A percentile compares a stretch with the other conserved stretches of the same genome.
Evolutionary conservation across 2,329 filamentous ascomycete species (phyloP).

Genomic region (Aspergillaceae sp.): DNA sequence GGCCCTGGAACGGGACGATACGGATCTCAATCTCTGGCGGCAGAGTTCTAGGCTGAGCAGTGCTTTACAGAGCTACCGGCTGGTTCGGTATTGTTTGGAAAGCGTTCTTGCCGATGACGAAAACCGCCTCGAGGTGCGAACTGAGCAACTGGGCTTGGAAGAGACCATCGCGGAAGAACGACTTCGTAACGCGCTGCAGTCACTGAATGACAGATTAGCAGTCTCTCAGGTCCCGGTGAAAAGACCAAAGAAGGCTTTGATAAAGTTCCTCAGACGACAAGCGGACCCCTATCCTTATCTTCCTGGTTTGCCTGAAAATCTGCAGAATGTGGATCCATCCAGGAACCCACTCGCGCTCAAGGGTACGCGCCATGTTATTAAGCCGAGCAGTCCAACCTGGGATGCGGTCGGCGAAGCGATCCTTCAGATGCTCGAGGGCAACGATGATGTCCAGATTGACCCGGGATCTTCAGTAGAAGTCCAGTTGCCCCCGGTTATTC

Average conservation of each 20-base stretch:
- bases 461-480: conserved; percentile 37
- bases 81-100: conserved; percentile 55
- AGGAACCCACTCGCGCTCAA: conserved; percentile 29
- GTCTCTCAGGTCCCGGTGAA: conserved; percentile 43
- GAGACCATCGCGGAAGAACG: conserved; percentile 47
- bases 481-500: conserved; percentile 27
- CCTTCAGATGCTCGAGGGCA: conserved; percentile 36
- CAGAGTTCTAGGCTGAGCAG: conserved; percentile 51
- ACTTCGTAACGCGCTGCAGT: conserved; percentile 40
- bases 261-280: conserved; percentile 44
- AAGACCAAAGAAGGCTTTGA: conserved; percentile 44
- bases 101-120: conserved; percentile 55
- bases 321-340: conserved; percentile 20
- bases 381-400: conserved; percentile 34
- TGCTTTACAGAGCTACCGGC: conserved; percentile 49
- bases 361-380: conserved; percentile 32
- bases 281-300: conserved; percentile 47
- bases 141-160: conserved; percentile 51
- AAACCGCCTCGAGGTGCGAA: conserved; percentile 44
- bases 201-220: conserved; percentile 49
- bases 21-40: conserved; percentile 56
- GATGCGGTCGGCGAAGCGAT: conserved; percentile 42
- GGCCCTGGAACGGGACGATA: conserved; percentile 56
- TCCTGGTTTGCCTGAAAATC: conserved; percentile 24
- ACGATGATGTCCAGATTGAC: conserved; percentile 16